phyloP scores from a whole-genome alignment of 129 eudicot species.

The Artemisia argyi region DNA sequence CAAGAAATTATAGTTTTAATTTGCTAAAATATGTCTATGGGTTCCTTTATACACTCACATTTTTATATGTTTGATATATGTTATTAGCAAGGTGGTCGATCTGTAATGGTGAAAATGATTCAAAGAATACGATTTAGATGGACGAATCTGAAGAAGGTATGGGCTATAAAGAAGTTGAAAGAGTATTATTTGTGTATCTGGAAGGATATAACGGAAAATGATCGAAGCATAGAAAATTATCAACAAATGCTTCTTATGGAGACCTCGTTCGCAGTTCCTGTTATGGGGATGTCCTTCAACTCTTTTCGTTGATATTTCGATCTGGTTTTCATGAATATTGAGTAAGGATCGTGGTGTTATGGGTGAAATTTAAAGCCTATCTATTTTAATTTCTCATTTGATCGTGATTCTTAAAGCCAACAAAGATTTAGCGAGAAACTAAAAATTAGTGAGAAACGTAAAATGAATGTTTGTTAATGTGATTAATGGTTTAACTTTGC shows the following conservation, averaged over 20 bases:
- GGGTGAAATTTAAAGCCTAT: background rate
- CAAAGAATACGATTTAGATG: constrained; percentile 39
- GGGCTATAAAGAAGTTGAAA: constrained; percentile 45
- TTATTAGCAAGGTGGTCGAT: constrained; percentile 8
- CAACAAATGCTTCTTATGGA: constrained; percentile 62
- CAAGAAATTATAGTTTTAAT: no score
- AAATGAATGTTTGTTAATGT: no score
- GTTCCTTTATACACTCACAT: no score
- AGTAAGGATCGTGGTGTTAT: background rate
- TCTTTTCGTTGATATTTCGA: constrained; percentile 26
- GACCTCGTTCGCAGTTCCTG: constrained; percentile 61
- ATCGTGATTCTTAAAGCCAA: no score
- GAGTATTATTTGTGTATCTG: constrained; percentile 39
- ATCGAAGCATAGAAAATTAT: constrained; percentile 38
- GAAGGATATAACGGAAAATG: constrained; percentile 43
- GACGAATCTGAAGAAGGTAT: constrained; percentile 42
- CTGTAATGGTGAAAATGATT: constrained; percentile 32
- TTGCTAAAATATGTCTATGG: no score
- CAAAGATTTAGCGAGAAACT: no score
- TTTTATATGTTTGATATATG: no score
- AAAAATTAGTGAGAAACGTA: no score
- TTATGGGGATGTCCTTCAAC: constrained; percentile 49
- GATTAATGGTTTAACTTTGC: no score
- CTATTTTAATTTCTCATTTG: no score
- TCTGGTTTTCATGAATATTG: background rate